Evolutionary conservation across 2,329 filamentous ascomycete genomes (phyloP), one percentile per base, ranked within the genome.

Genomic region (Fragosphaeria purpurea): DNA sequence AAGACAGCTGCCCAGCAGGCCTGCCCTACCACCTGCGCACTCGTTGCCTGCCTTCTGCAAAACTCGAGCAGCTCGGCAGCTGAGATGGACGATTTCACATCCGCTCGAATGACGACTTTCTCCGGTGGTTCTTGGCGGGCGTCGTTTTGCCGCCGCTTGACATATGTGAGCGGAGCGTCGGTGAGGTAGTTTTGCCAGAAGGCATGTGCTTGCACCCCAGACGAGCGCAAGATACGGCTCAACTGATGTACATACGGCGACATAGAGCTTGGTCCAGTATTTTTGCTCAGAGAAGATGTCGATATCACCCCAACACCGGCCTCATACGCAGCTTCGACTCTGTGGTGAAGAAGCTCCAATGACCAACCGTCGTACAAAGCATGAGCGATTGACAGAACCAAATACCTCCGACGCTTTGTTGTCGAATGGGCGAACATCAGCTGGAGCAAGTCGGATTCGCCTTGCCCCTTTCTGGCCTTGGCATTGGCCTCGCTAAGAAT

Each of bases 331-430:
- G 65, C 70, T 12, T 73, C 65, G 1, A 95, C 75, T 59, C 93
- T 82, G 42, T 75, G 70, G 58, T 93, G 88, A 1, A 96, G 65
- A 12, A 94, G 68, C 4, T 73, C 71, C 10, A 96, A 74, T 3
- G 89, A 95, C 79, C 83, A 89, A 1, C 90, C 90, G 61, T 96
- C 90, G 57, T 96, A 96, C 22, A 95, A 72, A 1, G 89, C 88
- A 65, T 96, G 90, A 0, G 89, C 77, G 40, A 95, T 81, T 0
- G 88, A 90, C 1, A 96, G 63, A 5, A 83, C 60, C 1, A 83
- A 55, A 50, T 74, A 78, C 4, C 53, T 65, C 38, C 58, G 60
- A 11, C 53, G 57, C 3, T 54, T 65, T 7, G 42, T n/a, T 4
- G 31, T 5, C 1, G 64, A 61, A 6, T 53, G 59, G 4, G 65